A percentile compares a stretch with the other conserved stretches of the same genome.
Evolutionary conservation across 2,329 filamentous ascomycete genomes (phyloP).

Genomic region (Microsporum audouinii): DNA sequence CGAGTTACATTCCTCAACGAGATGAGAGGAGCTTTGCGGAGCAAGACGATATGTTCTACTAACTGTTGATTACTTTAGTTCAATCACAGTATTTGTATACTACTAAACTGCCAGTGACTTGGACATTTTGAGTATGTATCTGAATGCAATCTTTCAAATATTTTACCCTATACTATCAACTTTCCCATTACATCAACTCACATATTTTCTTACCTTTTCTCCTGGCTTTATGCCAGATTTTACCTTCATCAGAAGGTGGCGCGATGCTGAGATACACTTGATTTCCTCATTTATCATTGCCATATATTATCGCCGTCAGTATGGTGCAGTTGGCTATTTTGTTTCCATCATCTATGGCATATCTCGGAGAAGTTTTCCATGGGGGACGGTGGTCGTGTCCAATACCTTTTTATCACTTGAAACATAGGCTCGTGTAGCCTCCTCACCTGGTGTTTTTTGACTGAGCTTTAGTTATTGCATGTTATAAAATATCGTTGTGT

Average conservation of each 20-base stretch:
- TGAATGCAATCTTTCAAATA: too few relatives aligned
- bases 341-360: not conserved
- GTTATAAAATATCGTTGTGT: too few relatives aligned
- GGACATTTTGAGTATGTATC: not conserved
- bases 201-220: not conserved
- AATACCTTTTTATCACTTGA: not conserved
- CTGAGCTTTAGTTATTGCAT: too few relatives aligned
- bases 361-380: not conserved
- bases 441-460: not conserved
- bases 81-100: not conserved
- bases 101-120: too few relatives aligned
- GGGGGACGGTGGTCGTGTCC: not conserved
- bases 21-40: not conserved
- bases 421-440: not conserved
- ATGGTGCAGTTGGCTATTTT: not conserved
- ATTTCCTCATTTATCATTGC: not conserved
- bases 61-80: not conserved
- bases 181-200: too few relatives aligned
- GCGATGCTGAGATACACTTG: too few relatives aligned
- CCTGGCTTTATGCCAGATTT: not conserved
- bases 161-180: too few relatives aligned
- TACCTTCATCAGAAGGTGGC: too few relatives aligned
- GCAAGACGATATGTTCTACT: not conserved
- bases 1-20: not conserved
- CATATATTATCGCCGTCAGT: not conserved